Conservation (phyloP, 73 alveolate genomes). For the Paramecium sexaurelia region DNA sequence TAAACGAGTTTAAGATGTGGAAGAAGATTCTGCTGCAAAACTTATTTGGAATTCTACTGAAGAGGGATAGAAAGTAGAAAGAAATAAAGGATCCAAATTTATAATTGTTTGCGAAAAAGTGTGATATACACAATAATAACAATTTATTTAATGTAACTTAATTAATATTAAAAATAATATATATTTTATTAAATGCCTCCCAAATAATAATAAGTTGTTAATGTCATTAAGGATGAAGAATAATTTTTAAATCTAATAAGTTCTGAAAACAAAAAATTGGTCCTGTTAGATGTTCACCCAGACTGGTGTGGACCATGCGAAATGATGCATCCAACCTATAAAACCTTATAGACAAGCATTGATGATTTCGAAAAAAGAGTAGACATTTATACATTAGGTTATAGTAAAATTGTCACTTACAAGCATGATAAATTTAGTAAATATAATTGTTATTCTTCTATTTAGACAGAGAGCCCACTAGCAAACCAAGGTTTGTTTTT, state of each 20-base stretch:
- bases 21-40: constrained; percentile 75
- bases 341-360: constrained; percentile 43
- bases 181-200: constrained; percentile 42
- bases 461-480: constrained; percentile 28
- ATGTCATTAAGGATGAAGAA: constrained; percentile 45
- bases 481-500: constrained; percentile 20
- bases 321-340: constrained; percentile 66
- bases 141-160: not conserved
- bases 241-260: not conserved
- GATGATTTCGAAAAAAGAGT: constrained; percentile 71
- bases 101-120: constrained; percentile 83
- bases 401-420: constrained; percentile 9
- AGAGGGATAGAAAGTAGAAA: constrained; percentile 87
- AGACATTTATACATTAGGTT: constrained; percentile 48
- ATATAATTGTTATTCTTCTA: not conserved
- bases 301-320: constrained; percentile 72
- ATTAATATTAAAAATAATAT: not conserved
- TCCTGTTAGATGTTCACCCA: constrained; percentile 64
- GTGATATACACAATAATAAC: not conserved
- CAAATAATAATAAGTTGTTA: not conserved
- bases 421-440: constrained; percentile 67
- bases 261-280: constrained; percentile 21
- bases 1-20: constrained; percentile 74
- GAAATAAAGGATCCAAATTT: constrained; percentile 80
- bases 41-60: constrained; percentile 85